phyloP scores from a whole-genome alignment of 176 grass and related monocot species.

The Oryza punctata region DNA sequence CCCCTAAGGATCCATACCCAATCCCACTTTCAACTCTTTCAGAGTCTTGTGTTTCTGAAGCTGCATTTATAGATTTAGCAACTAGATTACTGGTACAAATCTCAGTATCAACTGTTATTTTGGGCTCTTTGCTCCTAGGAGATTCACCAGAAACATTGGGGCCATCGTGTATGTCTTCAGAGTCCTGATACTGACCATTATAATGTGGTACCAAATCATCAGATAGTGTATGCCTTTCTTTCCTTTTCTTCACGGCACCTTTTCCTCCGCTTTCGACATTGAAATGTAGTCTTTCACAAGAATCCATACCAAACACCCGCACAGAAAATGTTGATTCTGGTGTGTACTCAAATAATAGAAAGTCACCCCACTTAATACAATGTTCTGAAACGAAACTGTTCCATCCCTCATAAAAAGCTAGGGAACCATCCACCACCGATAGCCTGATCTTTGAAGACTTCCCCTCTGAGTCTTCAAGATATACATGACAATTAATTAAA shows the following conservation, averaged over 20 bases:
- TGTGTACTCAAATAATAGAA: slow-evolving; percentile 52
- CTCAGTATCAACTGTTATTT: not conserved
- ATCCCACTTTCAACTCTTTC: slow-evolving; percentile 7
- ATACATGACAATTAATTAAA: slow-evolving; percentile 39
- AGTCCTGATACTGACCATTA: not conserved
- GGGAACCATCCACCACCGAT: slow-evolving; percentile 35
- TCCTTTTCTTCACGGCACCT: slow-evolving; percentile 6
- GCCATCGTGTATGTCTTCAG: not conserved
- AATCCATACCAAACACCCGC: slow-evolving; percentile 40
- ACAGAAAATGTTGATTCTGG: slow-evolving; percentile 52
- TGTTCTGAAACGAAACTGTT: slow-evolving; percentile 57
- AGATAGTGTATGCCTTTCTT: not conserved
- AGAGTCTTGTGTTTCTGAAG: slow-evolving; percentile 28
- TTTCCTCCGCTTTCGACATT: slow-evolving; percentile 5
- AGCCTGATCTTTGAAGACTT: slow-evolving; percentile 36
- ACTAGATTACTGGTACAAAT: not conserved
- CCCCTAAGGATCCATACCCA: slow-evolving; percentile 3
- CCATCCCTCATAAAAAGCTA: slow-evolving; percentile 65
- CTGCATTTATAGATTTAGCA: slow-evolving; percentile 15
- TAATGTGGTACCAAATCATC: not conserved
- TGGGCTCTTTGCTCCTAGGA: slow-evolving; percentile 1
- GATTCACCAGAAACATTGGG: slow-evolving; percentile 7
- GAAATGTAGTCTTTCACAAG: slow-evolving; percentile 47
- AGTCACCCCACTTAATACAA: slow-evolving; percentile 46
- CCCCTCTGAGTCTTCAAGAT: slow-evolving; percentile 48